A percentile compares a stretch with the other conserved stretches of the same genome.
phyloP scores from a whole-genome alignment of 768 basidiomycete genomes.

The Tylopilus vinaceipallidus region DNA sequence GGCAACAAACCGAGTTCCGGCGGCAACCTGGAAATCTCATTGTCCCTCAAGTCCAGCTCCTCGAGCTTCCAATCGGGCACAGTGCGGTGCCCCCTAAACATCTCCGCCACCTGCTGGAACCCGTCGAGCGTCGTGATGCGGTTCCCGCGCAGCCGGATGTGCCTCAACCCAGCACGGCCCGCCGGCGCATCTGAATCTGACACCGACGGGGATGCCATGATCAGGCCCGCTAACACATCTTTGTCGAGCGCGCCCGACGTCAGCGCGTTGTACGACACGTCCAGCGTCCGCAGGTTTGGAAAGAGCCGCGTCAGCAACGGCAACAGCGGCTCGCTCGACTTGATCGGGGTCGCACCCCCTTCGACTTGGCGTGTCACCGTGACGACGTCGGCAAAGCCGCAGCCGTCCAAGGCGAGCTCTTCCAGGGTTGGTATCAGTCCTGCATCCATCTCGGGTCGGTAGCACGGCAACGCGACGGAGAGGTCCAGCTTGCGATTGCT shows the following conservation, averaged over 20 bases:
- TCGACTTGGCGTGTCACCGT: slow-evolving; percentile 40
- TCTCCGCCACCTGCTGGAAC: slow-evolving; percentile 56
- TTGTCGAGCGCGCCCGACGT: slow-evolving; percentile 51
- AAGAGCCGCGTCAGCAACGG: slow-evolving; percentile 63
- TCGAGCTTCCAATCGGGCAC: slow-evolving; percentile 73
- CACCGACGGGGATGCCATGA: slow-evolving; percentile 45
- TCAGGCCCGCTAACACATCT: slow-evolving; percentile 47
- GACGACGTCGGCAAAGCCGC: slow-evolving; percentile 62
- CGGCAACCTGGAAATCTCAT: slow-evolving; percentile 69
- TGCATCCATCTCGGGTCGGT: slow-evolving; percentile 27
- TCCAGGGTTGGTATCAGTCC: slow-evolving; percentile 63
- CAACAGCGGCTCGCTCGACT: slow-evolving; percentile 54
- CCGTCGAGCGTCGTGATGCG: slow-evolving; percentile 59
- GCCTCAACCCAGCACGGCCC: slow-evolving; percentile 56
- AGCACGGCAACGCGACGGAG: slow-evolving; percentile 53
- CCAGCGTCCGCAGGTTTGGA: slow-evolving; percentile 64
- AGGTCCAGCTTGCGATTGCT: slow-evolving; percentile 66
- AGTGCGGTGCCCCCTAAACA: slow-evolving; percentile 63
- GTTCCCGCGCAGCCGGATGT: slow-evolving; percentile 70
- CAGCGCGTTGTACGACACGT: slow-evolving; percentile 73
- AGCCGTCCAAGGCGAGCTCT: slow-evolving; percentile 73
- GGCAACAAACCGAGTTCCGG: slow-evolving; percentile 72
- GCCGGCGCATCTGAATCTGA: no score
- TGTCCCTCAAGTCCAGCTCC: slow-evolving; percentile 80
- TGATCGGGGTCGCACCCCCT: slow-evolving; percentile 37